phyloP scores from a whole-genome alignment of 331 rosid genomes.

The Malus hybrid region DNA sequence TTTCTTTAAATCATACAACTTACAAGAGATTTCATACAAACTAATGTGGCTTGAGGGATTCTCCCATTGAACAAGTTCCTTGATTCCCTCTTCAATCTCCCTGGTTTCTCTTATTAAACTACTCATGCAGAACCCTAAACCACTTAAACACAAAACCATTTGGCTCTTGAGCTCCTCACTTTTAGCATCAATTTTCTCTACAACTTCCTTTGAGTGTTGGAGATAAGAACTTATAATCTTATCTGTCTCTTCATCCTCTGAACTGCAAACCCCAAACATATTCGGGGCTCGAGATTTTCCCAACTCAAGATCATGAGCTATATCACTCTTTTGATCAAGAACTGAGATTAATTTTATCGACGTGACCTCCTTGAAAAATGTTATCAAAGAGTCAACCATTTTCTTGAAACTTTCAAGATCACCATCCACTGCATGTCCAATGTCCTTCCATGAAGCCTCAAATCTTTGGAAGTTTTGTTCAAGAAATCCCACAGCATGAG shows the following conservation, averaged over 20 bases:
- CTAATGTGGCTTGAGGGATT: conserved; percentile 41
- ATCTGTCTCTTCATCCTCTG: conserved; percentile 39
- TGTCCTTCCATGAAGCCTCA: conserved; percentile 25
- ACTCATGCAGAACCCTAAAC: conserved; percentile 50
- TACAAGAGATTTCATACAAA: conserved; percentile 35
- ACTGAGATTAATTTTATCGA: conserved; percentile 26
- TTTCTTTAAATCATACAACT: conserved; percentile 21
- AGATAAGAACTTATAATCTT: conserved; percentile 34
- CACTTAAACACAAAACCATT: conserved; percentile 39
- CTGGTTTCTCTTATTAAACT: conserved; percentile 30
- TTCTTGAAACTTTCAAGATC: conserved; percentile 47
- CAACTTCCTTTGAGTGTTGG: conserved; percentile 23
- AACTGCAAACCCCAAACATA: conserved; percentile 10
- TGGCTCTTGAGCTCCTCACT: conserved; percentile 35
- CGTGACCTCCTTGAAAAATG: conserved; percentile 26
- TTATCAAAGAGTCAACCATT: conserved; percentile 25
- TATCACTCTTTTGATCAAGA: conserved; percentile 21
- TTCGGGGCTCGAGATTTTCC: conserved; percentile 26
- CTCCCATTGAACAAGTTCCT: conserved; percentile 54
- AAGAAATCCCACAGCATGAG: conserved; percentile 27
- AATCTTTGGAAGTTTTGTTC: conserved; percentile 23
- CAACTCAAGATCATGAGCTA: conserved; percentile 36
- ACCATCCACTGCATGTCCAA: conserved; percentile 17
- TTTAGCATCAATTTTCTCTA: conserved; percentile 18
- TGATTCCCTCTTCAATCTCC: conserved; percentile 50